Conservation (phyloP, 768 basidiomycete species). For the Hypsizygus marmoreus region DNA sequence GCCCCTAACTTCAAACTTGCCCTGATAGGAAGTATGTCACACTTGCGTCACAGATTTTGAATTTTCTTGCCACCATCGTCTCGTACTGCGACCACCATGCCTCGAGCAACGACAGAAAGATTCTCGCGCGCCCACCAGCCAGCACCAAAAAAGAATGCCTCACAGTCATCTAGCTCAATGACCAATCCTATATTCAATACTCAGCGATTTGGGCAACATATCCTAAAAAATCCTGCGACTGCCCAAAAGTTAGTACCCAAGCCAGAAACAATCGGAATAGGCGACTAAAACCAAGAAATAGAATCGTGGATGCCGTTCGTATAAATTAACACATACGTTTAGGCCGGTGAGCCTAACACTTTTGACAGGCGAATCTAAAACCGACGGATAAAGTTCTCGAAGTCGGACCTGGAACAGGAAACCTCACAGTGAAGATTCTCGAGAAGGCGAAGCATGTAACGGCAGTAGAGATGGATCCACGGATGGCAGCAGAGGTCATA, state of each 20-base stretch:
- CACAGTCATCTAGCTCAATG: constrained; percentile 46
- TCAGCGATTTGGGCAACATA: constrained; percentile 95
- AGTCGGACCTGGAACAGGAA: constrained; percentile 97
- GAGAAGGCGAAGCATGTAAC: constrained; percentile 92
- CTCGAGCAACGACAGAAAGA: constrained; percentile 75
- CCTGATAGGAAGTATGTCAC: neutral
- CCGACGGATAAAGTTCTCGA: constrained; percentile 96
- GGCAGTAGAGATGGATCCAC: constrained; percentile 96
- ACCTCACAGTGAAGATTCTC: constrained; percentile 90
- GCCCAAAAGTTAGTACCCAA: constrained; percentile 73
- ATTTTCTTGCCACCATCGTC: neutral
- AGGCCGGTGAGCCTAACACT: neutral
- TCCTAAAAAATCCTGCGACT: constrained; percentile 90
- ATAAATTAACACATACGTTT: neutral
- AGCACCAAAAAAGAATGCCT: constrained; percentile 51
- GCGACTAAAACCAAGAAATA: constrained; percentile 18
- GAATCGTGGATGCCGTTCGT: constrained; percentile 49
- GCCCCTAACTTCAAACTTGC: no score
- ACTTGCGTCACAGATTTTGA: neutral
- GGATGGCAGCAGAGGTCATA: constrained; percentile 97
- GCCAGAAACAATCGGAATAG: neutral
- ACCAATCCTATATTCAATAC: constrained; percentile 95
- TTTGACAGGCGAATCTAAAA: constrained; percentile 77
- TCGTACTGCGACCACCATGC: no score
- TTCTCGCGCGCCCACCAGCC: constrained; percentile 72